phyloP scores from a whole-genome alignment of 306 rosid genomes.

The Purshia tridentata region DNA sequence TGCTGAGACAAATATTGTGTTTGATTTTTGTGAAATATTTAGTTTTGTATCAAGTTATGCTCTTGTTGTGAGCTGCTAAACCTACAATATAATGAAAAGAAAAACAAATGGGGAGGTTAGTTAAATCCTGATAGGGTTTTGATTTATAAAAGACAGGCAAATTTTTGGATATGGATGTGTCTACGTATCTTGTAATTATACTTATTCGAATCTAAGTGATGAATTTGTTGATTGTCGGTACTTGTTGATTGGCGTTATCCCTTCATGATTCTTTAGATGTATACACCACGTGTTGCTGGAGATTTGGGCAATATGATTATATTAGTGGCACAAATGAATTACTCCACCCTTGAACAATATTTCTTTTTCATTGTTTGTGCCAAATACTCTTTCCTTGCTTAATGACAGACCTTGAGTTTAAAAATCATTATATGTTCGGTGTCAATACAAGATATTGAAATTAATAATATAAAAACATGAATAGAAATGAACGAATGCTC shows the following conservation, averaged over 20 bases:
- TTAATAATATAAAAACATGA: neutral
- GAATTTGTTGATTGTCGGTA: neutral
- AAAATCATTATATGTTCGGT: neutral
- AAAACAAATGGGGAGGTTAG: neutral
- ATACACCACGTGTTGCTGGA: neutral
- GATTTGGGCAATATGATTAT: neutral
- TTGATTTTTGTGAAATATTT: neutral
- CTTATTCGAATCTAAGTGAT: neutral
- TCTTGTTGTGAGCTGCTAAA: conserved; percentile 1
- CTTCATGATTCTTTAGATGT: conserved; percentile 1
- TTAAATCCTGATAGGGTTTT: neutral
- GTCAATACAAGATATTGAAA: no score
- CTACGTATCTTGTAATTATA: conserved; percentile 4
- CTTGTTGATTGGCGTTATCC: conserved; percentile 5
- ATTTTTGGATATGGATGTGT: neutral
- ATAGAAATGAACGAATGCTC: neutral
- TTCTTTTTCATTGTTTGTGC: neutral
- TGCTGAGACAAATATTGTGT: neutral
- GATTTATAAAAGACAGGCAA: neutral
- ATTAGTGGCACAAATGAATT: neutral
- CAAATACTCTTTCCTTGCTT: neutral
- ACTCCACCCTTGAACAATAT: neutral
- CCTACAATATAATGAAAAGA: neutral
- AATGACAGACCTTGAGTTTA: neutral
- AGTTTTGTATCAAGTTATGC: neutral